These are phyloP conservation scores for Ciborinia camelliae DNA, from an alignment of 2,329 filamentous ascomycete species.

Conservation along the genomic window DNA sequence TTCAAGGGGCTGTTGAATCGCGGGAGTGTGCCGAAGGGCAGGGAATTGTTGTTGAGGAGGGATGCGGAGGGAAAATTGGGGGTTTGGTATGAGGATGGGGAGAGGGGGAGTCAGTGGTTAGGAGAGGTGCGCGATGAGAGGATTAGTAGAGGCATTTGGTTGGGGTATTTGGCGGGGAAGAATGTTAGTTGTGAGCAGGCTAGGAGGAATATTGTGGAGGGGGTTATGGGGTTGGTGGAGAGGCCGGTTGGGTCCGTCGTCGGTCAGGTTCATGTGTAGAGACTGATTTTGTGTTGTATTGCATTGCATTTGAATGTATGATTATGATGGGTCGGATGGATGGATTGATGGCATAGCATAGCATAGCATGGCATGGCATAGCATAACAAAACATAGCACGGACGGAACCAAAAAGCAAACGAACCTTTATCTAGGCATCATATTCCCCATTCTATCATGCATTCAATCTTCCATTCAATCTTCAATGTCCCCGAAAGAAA, in stretches of 20 bases:
- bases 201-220: constrained; percentile 77
- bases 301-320: constrained; percentile 4
- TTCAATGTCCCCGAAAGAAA: background rate
- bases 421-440: constrained; percentile 4
- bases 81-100: constrained; percentile 61
- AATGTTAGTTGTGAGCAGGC: constrained; percentile 83
- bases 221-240: constrained; percentile 83
- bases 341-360: background rate
- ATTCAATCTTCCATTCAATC: background rate
- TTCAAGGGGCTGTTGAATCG: constrained; percentile 83
- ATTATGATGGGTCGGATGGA: background rate
- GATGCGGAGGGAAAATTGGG: constrained; percentile 62
- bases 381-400: background rate
- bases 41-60: constrained; percentile 70
- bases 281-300: background rate
- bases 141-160: constrained; percentile 77
- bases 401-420: background rate
- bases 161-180: constrained; percentile 83
- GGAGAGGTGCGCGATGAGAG: constrained; percentile 76
- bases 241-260: constrained; percentile 84
- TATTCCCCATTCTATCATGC: no score
- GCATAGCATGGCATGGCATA: background rate
- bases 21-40: constrained; percentile 74
- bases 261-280: constrained; percentile 57
- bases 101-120: constrained; percentile 52